Evolutionary conservation across 495 filamentous ascomycete species (phyloP), one percentile per base, ranked within the genome.

Genomic region (Penicillium tannophilum): DNA sequence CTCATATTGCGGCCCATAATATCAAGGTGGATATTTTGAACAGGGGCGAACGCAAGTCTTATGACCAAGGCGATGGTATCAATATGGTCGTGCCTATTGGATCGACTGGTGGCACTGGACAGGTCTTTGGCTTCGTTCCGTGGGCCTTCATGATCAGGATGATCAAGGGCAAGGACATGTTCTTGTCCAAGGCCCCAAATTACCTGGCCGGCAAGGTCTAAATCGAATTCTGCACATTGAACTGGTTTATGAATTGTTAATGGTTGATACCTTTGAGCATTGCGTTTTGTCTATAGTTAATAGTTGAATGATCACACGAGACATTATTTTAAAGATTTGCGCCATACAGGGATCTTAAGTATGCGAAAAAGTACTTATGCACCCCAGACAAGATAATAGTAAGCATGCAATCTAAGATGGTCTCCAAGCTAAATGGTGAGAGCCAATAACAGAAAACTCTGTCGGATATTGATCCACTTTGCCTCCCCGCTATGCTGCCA

Each of bases 1-100:
- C 67, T 7, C 43, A 14, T 1, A 60, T 72, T n/a, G 68, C 73
- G 1, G 64, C 61, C 0, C 51, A 63, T 33, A 79, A 79, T 53
- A 54, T 79, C 41, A 68, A 72, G 46, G 63, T 56, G 0, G 75
- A 71, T 28, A 69, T 78, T 33, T 11, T 55, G 3, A 65, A 63
- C 12, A 63, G 57, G 7, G 59, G 56, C 4, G 61, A 64, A n/a
- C 62, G 63, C 9, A 63, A 61, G 54, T 45, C 55, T 6, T 74
- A 68, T 51, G 56, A 68, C 6, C 60, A 68, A 28, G 62, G 63
- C 6, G 49, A 66, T 0, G 70, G 62, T 23, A 46, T 69, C 11
- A 56, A 70, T 60, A 73, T 77, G 64, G 66, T 70, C 11, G 73
- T 79, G 1, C 79, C 77, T 11, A 28, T 86, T 2, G 84, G 84